Percentiles rank a stretch among this genome's conserved stretches.
phyloP scores from a whole-genome alignment of 768 basidiomycete genomes.

The Tulasnella sp. region DNA sequence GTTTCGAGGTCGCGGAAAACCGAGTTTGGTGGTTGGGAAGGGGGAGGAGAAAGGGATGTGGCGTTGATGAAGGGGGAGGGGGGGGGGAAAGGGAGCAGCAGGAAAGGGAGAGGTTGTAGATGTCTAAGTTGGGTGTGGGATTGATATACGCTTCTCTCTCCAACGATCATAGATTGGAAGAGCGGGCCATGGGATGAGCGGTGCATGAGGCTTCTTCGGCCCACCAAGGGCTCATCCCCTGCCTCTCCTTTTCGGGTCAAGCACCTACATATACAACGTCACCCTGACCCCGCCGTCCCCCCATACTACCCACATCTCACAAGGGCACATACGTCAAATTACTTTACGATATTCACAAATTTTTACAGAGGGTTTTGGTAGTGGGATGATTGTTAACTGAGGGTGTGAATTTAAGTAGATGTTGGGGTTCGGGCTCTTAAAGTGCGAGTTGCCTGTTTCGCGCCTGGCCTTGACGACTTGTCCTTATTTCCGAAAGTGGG shows the following conservation, averaged over 20 bases:
- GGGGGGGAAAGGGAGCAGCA: neutral
- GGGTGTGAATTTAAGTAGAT: neutral
- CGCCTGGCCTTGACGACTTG: neutral
- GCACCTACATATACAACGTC: neutral
- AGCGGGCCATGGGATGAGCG: neutral
- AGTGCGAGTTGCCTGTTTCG: neutral
- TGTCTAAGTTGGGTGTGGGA: neutral
- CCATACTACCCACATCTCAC: neutral
- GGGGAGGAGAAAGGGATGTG: neutral
- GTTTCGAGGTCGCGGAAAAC: neutral
- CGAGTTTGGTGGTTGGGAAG: neutral
- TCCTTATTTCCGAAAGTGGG: neutral
- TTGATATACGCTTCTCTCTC: neutral
- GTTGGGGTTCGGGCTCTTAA: neutral
- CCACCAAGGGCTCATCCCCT: neutral
- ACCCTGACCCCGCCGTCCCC: neutral
- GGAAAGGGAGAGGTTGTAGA: neutral
- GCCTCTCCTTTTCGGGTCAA: neutral
- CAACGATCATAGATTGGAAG: neutral
- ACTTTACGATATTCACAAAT: neutral
- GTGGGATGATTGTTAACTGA: neutral
- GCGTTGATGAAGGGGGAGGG: neutral
- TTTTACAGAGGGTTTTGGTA: neutral
- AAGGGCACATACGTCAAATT: neutral
- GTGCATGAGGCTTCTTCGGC: conserved; percentile 1